Evolutionary conservation across 148 eudicot genomes (phyloP).

Genomic region (Polygonum aviculare): DNA sequence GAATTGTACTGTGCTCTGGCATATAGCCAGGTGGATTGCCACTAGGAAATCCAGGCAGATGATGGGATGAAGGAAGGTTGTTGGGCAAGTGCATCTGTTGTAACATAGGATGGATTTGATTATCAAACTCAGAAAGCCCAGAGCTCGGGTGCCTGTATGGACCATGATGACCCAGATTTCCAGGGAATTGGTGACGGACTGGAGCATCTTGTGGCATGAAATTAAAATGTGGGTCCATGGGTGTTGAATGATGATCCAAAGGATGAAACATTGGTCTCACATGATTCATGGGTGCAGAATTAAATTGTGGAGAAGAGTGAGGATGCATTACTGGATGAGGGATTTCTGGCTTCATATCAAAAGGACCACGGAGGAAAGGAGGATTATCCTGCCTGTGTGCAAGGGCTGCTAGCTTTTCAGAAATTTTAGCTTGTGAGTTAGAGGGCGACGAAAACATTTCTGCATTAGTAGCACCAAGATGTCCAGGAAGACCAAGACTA

Average conservation of each 20-base stretch:
- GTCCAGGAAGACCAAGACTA: slow-evolving; percentile 32
- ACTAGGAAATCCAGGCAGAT: slow-evolving; percentile 39
- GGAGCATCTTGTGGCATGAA: slow-evolving; percentile 48
- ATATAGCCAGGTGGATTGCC: slow-evolving; percentile 33
- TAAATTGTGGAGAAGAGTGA: slow-evolving; percentile 45
- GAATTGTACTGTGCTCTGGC: slow-evolving; percentile 51
- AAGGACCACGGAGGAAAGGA: slow-evolving; percentile 35
- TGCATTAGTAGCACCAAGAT: slow-evolving; percentile 16
- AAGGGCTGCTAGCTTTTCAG: slow-evolving; percentile 53
- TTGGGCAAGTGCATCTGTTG: slow-evolving; percentile 65
- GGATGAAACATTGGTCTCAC: slow-evolving; percentile 46
- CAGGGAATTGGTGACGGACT: slow-evolving; percentile 46
- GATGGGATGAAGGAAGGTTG: slow-evolving; percentile 45
- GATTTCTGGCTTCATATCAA: slow-evolving; percentile 41
- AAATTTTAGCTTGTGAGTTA: slow-evolving; percentile 27
- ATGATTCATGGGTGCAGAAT: slow-evolving; percentile 43
- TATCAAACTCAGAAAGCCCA: slow-evolving; percentile 49
- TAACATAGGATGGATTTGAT: slow-evolving; percentile 39
- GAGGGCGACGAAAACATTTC: slow-evolving; percentile 31
- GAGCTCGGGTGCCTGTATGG: slow-evolving; percentile 45
- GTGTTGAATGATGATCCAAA: slow-evolving; percentile 46
- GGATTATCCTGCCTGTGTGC: slow-evolving; percentile 30
- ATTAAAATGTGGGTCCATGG: slow-evolving; percentile 51
- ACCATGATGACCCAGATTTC: slow-evolving; percentile 43
- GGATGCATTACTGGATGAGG: slow-evolving; percentile 41